Evolutionary conservation across 306 rosid genomes (phyloP).

Genomic region (Trifolium dubium): DNA sequence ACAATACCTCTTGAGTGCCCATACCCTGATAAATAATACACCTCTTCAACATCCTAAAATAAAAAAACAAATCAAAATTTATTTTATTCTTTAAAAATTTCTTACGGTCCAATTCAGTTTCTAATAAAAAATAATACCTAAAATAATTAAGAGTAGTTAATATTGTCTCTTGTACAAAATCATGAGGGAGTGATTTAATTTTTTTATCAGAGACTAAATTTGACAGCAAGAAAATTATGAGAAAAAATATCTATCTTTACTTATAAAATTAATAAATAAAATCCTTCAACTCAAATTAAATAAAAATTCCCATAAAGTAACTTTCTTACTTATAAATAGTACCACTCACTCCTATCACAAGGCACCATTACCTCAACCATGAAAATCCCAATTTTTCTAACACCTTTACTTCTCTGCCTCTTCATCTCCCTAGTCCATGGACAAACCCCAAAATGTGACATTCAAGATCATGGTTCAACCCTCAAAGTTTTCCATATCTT

Average conservation of each 20-base stretch:
- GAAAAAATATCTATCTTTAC: no score
- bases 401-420: conserved; percentile 30
- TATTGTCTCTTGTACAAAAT: no score
- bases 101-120: no score
- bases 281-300: no score
- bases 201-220: no score
- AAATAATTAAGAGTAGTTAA: no score
- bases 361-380: conserved; percentile 43
- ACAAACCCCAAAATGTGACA: conserved; percentile 50
- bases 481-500: conserved; percentile 71
- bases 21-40: conserved; percentile 13
- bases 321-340: conserved; percentile 9
- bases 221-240: no score
- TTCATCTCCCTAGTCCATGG: conserved; percentile 46
- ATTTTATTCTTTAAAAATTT: no score
- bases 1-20: conserved; percentile 9
- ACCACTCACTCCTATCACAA: conserved; percentile 9
- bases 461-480: conserved; percentile 58
- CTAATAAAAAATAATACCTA: no score
- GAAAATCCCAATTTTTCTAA: conserved; percentile 43
- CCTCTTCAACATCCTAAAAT: conserved; percentile 5
- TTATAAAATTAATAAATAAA: no score
- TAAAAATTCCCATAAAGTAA: not conserved
- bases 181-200: no score
- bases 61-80: no score